A percentile compares a stretch with the other conserved stretches of the same genome.
Conservation (phyloP, 169 alveolate species). For the Toxoplasma gondii region DNA sequence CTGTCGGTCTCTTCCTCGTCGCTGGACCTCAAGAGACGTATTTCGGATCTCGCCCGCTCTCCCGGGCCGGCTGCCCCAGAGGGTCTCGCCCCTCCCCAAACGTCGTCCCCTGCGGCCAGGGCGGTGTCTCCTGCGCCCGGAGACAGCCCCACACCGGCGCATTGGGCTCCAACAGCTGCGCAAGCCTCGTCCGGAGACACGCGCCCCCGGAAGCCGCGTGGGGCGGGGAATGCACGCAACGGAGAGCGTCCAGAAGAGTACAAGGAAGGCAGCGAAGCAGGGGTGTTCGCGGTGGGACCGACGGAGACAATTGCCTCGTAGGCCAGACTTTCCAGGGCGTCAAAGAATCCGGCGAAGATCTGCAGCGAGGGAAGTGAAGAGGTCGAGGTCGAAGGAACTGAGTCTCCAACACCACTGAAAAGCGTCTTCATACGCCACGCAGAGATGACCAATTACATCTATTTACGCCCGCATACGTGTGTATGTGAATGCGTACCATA, state of each 20-base stretch:
- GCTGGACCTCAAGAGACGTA: neutral
- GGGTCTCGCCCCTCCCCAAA: neutral
- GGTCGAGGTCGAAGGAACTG: neutral
- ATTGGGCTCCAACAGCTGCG: too few species aligned
- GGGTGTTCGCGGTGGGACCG: neutral
- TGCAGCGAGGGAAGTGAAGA: neutral
- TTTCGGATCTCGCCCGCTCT: neutral
- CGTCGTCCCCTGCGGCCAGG: neutral
- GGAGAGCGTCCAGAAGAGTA: too few species aligned
- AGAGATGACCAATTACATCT: too few species aligned
- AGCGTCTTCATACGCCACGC: too few species aligned
- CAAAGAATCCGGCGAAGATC: constrained; percentile 18
- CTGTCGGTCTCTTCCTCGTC: neutral
- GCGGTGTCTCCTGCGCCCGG: neutral
- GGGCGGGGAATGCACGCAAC: too few species aligned
- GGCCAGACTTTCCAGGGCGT: constrained; percentile 19
- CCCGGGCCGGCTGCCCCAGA: neutral
- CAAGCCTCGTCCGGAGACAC: neutral
- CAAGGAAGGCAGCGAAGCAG: too few species aligned
- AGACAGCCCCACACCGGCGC: too few species aligned
- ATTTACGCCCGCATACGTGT: too few species aligned
- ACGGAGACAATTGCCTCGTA: constrained; percentile 2
- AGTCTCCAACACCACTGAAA: too few species aligned
- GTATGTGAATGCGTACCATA: too few species aligned
- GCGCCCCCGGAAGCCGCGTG: neutral